A percentile compares a stretch with the other conserved stretches of the same genome.
phyloP scores from a whole-genome alignment of 2,329 filamentous ascomycete species.

The Colletotrichum tamarilloi region DNA sequence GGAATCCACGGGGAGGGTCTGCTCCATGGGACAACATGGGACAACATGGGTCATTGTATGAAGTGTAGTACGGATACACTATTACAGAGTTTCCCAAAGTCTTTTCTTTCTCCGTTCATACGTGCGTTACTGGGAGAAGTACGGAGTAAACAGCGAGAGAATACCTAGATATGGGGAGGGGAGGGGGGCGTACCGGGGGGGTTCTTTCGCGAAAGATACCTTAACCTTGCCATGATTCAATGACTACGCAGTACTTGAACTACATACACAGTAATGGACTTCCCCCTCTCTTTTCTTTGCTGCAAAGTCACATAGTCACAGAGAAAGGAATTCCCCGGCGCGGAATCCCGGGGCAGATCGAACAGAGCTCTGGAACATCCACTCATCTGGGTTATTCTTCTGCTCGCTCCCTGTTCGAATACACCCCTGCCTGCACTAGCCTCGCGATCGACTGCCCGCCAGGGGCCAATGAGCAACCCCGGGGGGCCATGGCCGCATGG shows the following conservation, averaged over 20 bases:
- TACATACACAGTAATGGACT: not conserved
- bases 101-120: conserved; percentile 4
- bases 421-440: conserved; percentile 28
- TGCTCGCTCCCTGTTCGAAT: conserved; percentile 13
- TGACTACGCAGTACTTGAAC: not conserved
- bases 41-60: not conserved
- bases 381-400: conserved; percentile 31
- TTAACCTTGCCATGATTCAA: not conserved
- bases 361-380: conserved; percentile 32
- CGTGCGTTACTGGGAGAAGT: conserved; percentile 1
- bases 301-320: conserved; percentile 15
- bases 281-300: not conserved
- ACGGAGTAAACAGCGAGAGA: not conserved
- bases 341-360: conserved; percentile 36
- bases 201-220: not conserved
- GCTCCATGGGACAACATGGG: not conserved
- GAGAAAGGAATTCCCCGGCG: conserved; percentile 20
- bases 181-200: not conserved
- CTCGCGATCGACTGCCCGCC: conserved; percentile 28
- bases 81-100: not conserved
- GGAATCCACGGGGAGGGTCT: not conserved
- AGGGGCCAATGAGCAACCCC: conserved; percentile 23
- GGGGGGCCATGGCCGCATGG: not conserved
- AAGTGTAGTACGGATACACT: not conserved
- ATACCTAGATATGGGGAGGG: not conserved